phyloP scores from a whole-genome alignment of 352 stramenopile genomes.

The Phytophthora melonis region DNA sequence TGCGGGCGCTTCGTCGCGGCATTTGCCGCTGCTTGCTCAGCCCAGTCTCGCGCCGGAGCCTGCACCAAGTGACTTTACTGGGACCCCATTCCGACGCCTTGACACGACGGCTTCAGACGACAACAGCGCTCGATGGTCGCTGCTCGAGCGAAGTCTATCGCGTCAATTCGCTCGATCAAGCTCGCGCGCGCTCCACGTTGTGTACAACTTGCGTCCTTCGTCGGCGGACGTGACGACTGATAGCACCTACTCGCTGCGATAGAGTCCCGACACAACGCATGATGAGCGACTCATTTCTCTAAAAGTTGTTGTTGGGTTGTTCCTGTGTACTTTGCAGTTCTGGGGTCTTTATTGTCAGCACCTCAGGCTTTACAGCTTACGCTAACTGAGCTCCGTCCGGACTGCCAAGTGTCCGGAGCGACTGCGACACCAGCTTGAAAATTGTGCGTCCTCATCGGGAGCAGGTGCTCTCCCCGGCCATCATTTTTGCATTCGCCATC shows the following conservation, averaged over 20 bases:
- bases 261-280: background rate
- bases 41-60: constrained; percentile 26
- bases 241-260: constrained; percentile 4
- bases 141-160: constrained; percentile 3
- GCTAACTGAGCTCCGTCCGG: background rate
- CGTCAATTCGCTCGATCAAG: constrained; percentile 22
- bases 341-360: background rate
- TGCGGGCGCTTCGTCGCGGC: background rate
- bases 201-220: constrained; percentile 25
- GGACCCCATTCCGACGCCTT: constrained; percentile 18
- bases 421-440: constrained; percentile 5
- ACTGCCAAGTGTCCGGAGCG: background rate
- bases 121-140: background rate
- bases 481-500: constrained; percentile 1
- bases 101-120: constrained; percentile 14
- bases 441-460: background rate
- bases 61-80: constrained; percentile 27
- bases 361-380: background rate
- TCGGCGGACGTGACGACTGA: constrained; percentile 9
- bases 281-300: background rate
- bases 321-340: background rate
- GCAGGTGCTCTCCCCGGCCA: background rate
- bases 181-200: constrained; percentile 23
- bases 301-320: background rate
- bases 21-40: constrained; percentile 30